Conservation (phyloP, 257 asterid genomes). For the Ophiorrhiza pumila region DNA sequence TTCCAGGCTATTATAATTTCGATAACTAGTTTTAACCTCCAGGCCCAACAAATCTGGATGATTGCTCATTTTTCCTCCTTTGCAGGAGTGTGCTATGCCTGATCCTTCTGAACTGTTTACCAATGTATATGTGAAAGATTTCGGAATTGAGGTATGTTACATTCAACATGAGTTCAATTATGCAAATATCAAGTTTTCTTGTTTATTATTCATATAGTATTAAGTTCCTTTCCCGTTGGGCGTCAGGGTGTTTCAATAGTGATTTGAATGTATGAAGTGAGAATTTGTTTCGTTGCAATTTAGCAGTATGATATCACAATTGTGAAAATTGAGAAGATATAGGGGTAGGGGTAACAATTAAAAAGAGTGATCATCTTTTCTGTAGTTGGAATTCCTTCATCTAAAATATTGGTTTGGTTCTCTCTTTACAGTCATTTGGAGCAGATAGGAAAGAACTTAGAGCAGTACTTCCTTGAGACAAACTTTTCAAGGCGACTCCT, state of each 20-base stretch:
- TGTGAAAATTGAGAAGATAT: background rate
- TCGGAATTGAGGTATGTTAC: constrained; percentile 73
- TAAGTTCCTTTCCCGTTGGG: background rate
- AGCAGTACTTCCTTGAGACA: constrained; percentile 69
- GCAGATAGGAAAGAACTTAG: constrained; percentile 84
- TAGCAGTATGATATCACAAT: background rate
- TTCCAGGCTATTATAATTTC: background rate
- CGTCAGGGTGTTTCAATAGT: background rate
- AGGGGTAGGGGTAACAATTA: background rate
- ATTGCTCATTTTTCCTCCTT: constrained; percentile 17
- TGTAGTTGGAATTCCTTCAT: background rate
- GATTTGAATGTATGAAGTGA: background rate
- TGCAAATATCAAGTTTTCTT: background rate
- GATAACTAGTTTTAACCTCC: background rate
- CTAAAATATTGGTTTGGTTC: constrained; percentile 1
- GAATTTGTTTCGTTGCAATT: too few relatives aligned
- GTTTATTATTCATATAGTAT: background rate
- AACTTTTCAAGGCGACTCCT: background rate
- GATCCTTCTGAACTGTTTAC: constrained; percentile 94
- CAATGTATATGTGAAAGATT: constrained; percentile 75
- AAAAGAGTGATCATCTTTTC: background rate
- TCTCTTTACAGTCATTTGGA: constrained; percentile 68
- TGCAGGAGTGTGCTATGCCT: constrained; percentile 90
- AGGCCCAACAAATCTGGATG: background rate
- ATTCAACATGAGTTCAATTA: background rate